Percentiles rank a stretch among this genome's conserved stretches.
These are phyloP conservation scores for Irpex sp. DNA, from an alignment of 1,284 basidiomycete species.

Conservation along the genomic window DNA sequence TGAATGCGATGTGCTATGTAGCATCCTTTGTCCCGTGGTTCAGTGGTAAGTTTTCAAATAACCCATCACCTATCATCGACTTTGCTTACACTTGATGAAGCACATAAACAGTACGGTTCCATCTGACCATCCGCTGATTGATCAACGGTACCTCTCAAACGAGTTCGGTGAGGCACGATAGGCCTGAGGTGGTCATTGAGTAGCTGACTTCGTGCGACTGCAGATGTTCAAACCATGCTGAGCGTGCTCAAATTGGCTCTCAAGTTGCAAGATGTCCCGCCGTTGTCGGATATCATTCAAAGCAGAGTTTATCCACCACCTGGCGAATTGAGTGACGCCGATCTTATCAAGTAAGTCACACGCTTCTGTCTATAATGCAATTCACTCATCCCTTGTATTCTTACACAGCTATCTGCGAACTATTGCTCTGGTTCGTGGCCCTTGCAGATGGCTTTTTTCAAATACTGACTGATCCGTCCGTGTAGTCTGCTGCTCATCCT, in stretches of 20 bases:
- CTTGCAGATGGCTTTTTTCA: background rate
- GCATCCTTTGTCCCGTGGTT: slow-evolving; percentile 11
- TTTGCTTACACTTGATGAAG: background rate
- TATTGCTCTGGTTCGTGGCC: background rate
- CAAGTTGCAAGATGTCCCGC: background rate
- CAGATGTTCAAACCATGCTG: background rate
- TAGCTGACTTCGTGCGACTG: background rate
- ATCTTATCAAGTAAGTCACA: slow-evolving; percentile 1
- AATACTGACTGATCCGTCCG: background rate
- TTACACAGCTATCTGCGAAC: background rate
- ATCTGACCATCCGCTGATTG: slow-evolving; percentile 3
- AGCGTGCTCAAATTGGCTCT: background rate
- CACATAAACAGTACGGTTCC: slow-evolving; percentile 5
- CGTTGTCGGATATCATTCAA: background rate
- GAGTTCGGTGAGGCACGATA: slow-evolving; percentile 4
- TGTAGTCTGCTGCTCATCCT: slow-evolving; percentile 19
- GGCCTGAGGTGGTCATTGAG: background rate
- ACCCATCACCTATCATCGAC: no score
- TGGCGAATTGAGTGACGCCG: background rate
- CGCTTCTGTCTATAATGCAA: background rate
- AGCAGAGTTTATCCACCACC: background rate
- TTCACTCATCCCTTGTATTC: background rate
- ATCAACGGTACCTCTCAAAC: background rate
- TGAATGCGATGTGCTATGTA: background rate
- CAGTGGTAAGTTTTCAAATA: slow-evolving; percentile 1